Percentiles rank a stretch among this genome's conserved stretches.
Conservation (phyloP, 2,329 filamentous ascomycete genomes). For the Xylariales sp. region DNA sequence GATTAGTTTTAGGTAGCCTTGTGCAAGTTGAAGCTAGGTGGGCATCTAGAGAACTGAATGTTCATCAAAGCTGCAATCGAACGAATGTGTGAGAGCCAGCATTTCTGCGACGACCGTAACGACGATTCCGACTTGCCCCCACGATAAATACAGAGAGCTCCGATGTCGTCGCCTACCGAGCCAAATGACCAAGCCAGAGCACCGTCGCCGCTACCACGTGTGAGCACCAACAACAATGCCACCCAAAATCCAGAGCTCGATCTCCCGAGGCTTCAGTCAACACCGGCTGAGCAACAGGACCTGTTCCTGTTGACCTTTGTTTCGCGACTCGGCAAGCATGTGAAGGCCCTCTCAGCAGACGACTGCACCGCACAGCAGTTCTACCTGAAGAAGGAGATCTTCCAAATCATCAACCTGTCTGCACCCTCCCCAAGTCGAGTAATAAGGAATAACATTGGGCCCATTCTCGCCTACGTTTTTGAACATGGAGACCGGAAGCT, state of each 20-base stretch:
- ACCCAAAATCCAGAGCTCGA: slow-evolving; percentile 74
- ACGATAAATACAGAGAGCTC: too few relatives aligned
- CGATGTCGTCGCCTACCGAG: too few relatives aligned
- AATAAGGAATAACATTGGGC: slow-evolving; percentile 82
- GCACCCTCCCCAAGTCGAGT: slow-evolving; percentile 81
- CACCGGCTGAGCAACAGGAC: slow-evolving; percentile 93
- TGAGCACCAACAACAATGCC: too few relatives aligned
- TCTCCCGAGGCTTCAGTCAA: slow-evolving; percentile 77
- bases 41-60: too few relatives aligned
- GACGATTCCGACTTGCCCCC: too few relatives aligned
- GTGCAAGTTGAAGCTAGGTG: too few relatives aligned
- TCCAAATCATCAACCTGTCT: slow-evolving; percentile 82
- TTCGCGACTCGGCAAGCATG: slow-evolving; percentile 75
- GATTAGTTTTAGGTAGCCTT: too few relatives aligned
- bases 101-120: too few relatives aligned
- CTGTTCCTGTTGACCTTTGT: slow-evolving; percentile 89
- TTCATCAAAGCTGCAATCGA: too few relatives aligned
- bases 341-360: slow-evolving; percentile 67
- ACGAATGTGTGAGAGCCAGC: too few relatives aligned
- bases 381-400: slow-evolving; percentile 87
- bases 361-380: slow-evolving; percentile 85
- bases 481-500: slow-evolving; percentile 82
- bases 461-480: slow-evolving; percentile 79
- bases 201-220: too few relatives aligned
- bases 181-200: too few relatives aligned